A percentile compares a stretch with the other conserved stretches of the same genome.
Conservation (phyloP, 495 filamentous ascomycete genomes). For the Hyaloscypha bicolor region DNA sequence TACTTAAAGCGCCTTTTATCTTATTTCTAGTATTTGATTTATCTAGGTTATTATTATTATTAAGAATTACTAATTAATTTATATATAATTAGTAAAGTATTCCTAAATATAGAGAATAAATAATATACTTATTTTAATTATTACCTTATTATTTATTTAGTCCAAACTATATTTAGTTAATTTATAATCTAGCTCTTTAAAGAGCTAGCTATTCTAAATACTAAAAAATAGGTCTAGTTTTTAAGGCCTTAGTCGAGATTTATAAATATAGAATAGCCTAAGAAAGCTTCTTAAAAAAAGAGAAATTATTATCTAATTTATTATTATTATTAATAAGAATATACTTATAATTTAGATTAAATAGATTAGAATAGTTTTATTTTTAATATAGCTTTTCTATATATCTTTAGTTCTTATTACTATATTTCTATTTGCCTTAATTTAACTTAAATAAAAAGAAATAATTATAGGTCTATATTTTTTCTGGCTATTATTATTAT, state of each 20-base stretch:
- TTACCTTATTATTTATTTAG: constrained; percentile 8
- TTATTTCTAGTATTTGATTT: too few species aligned
- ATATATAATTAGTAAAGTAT: constrained; percentile 14
- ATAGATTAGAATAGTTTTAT: not conserved
- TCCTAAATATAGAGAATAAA: constrained; percentile 14
- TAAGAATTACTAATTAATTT: too few species aligned
- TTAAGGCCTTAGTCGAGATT: constrained; percentile 20
- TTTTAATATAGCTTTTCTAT: not conserved
- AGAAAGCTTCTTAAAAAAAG: constrained; percentile 22
- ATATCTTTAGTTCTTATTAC: constrained; percentile 23
- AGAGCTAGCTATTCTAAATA: constrained; percentile 28
- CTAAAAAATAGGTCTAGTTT: constrained; percentile 19
- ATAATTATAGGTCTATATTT: constrained; percentile 9
- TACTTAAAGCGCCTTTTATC: constrained; percentile 23
- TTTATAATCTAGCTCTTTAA: constrained; percentile 1
- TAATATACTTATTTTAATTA: constrained; percentile 14
- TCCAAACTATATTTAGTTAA: not conserved
- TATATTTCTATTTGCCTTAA: not conserved
- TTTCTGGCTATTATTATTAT: constrained; percentile 22
- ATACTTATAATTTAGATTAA: constrained; percentile 16
- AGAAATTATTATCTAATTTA: constrained; percentile 24
- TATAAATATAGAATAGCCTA: constrained; percentile 15
- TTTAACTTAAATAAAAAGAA: constrained; percentile 12
- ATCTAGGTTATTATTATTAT: constrained; percentile 13
- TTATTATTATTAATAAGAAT: constrained; percentile 23